phyloP scores from a whole-genome alignment of 2,329 filamentous ascomycete species.

The Teratosphaeria destructans region DNA sequence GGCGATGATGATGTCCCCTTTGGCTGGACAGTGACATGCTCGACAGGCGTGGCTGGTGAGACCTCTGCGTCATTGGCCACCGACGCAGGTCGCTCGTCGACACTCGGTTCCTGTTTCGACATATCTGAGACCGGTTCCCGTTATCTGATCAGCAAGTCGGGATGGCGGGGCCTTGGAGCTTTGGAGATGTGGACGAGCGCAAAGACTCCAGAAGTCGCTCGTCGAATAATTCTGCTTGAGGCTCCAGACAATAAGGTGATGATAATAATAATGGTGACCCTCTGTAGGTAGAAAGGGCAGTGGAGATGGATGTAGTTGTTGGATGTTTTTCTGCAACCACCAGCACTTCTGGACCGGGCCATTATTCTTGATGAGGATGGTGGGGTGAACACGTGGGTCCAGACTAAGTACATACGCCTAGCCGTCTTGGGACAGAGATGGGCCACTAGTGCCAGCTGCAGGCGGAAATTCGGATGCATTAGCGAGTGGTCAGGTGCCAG shows the following conservation, averaged over 20 bases:
- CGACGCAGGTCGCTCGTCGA: slow-evolving; percentile 5
- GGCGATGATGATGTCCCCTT: slow-evolving; percentile 17
- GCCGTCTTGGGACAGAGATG: not conserved
- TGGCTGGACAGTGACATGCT: slow-evolving; percentile 22
- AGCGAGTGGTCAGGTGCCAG: too few species aligned
- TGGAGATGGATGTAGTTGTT: not conserved
- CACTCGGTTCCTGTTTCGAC: slow-evolving; percentile 6
- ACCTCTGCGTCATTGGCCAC: slow-evolving; percentile 7
- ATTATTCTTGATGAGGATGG: not conserved
- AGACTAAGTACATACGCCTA: not conserved
- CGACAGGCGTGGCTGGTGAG: slow-evolving; percentile 8
- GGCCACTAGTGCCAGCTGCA: not conserved
- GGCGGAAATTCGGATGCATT: not conserved
- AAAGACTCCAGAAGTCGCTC: slow-evolving; percentile 50
- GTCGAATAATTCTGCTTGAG: slow-evolving; percentile 10
- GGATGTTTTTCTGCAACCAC: not conserved
- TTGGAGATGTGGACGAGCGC: slow-evolving; percentile 41
- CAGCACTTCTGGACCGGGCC: not conserved
- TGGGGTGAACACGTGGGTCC: not conserved
- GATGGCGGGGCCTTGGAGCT: slow-evolving; percentile 29
- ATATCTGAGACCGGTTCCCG: not conserved
- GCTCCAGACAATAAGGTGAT: not conserved
- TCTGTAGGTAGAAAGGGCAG: not conserved
- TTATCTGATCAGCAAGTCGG: not conserved
- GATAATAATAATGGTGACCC: not conserved